Evolutionary conservation across 2,329 filamentous ascomycete species (phyloP), one percentile per base, ranked within the genome.

Genomic region (Aotearoamyces nothofagi): DNA sequence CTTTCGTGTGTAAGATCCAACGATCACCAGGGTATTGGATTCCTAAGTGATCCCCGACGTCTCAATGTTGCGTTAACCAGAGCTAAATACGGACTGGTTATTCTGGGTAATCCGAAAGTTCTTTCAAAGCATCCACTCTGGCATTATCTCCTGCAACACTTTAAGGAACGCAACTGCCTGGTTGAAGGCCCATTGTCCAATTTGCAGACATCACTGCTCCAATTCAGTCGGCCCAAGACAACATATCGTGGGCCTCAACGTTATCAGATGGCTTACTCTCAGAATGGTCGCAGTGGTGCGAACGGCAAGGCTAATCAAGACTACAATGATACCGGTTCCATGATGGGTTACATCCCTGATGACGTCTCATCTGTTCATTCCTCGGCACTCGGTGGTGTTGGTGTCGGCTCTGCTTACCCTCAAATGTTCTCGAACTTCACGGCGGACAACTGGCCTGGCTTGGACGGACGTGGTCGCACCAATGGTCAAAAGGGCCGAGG

Each of bases 21-120:
- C 51, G 90, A 98, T 46, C 92, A 96, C 52, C 90, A 98, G 53
- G 90, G 90, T 41, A 98, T 98, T 45, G 90, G 90, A 57, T 98
- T 98, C 70, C 63, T 98, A 62, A 96, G 86, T 35, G 90, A 98
- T 44, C 90, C 90, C 29, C 82, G 90, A 40, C 87, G 90, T 64
- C 73, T 98, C 46, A 98, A 98, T 49, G 90, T 98, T 13, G 90
- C 87, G 22, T 67, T 98, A 40, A 98, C 90, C 28, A 82, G 90
- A 60, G 90, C 90, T 37, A 96, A 94, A 56, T 98, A 87, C 46
- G 90, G 90, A 33, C 63, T 96, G 17, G 90, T 94, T 35, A 94
- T 98, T 47, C 73, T 98, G 6, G 90, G 90, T 38, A 98, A 98
- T 48, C 90, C 90, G 17, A 96, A 96, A 58, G 86, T 98, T 20